These are phyloP conservation scores for Globisporangium iwayamae DNA, from an alignment of 352 stramenopile genomes.

Conservation along the genomic window DNA sequence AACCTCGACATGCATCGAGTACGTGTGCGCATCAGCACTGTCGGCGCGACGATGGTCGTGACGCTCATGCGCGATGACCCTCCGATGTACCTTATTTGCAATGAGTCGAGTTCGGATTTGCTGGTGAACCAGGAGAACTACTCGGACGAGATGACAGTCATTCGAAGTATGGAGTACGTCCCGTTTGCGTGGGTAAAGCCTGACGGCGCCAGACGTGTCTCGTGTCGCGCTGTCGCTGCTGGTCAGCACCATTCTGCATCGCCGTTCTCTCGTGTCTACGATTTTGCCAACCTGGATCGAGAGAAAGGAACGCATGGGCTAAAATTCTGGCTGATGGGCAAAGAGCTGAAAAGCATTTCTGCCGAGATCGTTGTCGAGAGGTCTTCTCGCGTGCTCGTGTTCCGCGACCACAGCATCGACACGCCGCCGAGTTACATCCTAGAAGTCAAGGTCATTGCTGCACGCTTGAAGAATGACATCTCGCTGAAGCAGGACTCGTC, in stretches of 20 bases:
- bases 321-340: constrained; percentile 68
- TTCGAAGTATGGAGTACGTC: constrained; percentile 68
- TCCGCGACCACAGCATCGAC: constrained; percentile 60
- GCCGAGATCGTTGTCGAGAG: constrained; percentile 77
- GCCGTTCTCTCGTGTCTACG: constrained; percentile 67
- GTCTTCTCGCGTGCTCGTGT: constrained; percentile 78
- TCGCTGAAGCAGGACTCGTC: constrained; percentile 52
- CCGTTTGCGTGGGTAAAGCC: constrained; percentile 83
- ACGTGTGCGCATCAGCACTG: constrained; percentile 70
- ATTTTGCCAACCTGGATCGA: constrained; percentile 81
- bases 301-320: constrained; percentile 71
- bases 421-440: constrained; percentile 63
- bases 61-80: constrained; percentile 74
- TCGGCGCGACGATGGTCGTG: constrained; percentile 79
- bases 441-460: constrained; percentile 83
- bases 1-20: constrained; percentile 56
- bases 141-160: constrained; percentile 56
- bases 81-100: constrained; percentile 84
- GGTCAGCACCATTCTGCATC: constrained; percentile 50
- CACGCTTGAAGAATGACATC: constrained; percentile 60
- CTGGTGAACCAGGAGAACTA: constrained; percentile 67
- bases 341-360: constrained; percentile 58
- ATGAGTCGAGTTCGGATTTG: constrained; percentile 74
- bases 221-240: constrained; percentile 53
- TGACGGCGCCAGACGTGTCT: constrained; percentile 67